Evolutionary conservation across 164 flowering plant genomes (phyloP), one percentile per base, ranked within the genome.

Genomic region (Brasenia schreberi): DNA sequence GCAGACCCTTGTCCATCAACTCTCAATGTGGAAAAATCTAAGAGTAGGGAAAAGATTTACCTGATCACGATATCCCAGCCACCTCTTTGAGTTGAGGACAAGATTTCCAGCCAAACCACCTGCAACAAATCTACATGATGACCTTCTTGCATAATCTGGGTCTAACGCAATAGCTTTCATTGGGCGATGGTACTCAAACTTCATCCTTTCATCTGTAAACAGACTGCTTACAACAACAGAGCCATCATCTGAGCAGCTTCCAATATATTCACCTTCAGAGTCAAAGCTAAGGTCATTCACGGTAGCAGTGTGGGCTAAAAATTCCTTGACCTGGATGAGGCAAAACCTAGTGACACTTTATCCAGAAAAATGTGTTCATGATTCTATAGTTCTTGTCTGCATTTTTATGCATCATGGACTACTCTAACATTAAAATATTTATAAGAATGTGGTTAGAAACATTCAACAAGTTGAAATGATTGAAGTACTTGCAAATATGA

Each of bases 221-320:
- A 92, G 94, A 67, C 97, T 82, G 68, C 81, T 88, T 70, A 92
- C 87, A 33, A 88, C 96, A 70, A 95, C 94, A 71, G 81, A 79
- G 68, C 99, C 97, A 85, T 95, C 99, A 83, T 95, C 97, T n/a
- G 99, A 89, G 76, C 99, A 92, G 80, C 97, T 95, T 72, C 87
- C 99, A 59, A 95, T 69, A 72, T 79, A 95, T 80, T 95, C 99
- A 69, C 97, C 99, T 39, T 95, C 97, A 52, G 65, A 18, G 61
- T 95, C 97, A 85, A 95, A 95, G 81, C 97, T 87, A 64, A 95
- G 89, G 75, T 88, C 96, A 79, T 91, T 89, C 43, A 95, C 97
- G 19, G 89, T 77, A 70, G 97, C 93, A 42, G 83, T 79, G 73
- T 95, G 99, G 64, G 97, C 81, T 70, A 72, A 67, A 42, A 89